Evolutionary conservation across 441 rosid species (phyloP), one percentile per base, ranked within the genome.

Genomic region (Adansonia rubrostipa): DNA sequence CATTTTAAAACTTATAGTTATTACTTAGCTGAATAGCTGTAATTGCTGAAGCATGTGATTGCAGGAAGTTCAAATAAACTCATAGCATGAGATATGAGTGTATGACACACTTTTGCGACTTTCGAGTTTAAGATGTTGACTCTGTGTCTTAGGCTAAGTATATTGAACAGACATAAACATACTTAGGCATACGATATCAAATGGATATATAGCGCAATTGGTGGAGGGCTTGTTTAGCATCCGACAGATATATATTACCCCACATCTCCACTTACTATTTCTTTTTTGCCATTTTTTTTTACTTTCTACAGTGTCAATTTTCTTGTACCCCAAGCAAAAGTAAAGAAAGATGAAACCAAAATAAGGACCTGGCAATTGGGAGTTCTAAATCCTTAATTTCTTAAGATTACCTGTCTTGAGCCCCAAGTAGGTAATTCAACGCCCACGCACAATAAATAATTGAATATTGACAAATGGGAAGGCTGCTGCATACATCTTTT

Each of bases 201-300:
- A 6, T n/a, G 94, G 95, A 96, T 95, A 89, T 92, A 93, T 94
- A 90, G 97, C 95, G 89, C 98, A 90, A 91, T 93, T 93, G 97
- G 96, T 94, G 91, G 96, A 92, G 97, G 93, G 93, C 98, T 92
- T 92, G 94, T 93, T 96, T 92, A 89, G 93, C 96, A 89, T 92
- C 95, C 93, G 92, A 92, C 95, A 92, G 93, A 95, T 80, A 91
- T 95, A 81, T 87, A 90, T 86, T 88, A 88, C 89, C 88, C 91
- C 84, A 86, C 88, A 85, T 90, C 88, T 87, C 90, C 92, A 87
- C 9, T 44, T 5, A 24, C 11, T 28, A 6, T 24, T 4, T 60
- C 44, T 40, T 40, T 40, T 40, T 40, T 6, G 6, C 44, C 44
- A 40, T 24, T 11, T 2, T 61, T 28, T 62, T 62, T 62, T 0